phyloP scores from a whole-genome alignment of 768 basidiomycete genomes.

The Coprinopsis sp. region DNA sequence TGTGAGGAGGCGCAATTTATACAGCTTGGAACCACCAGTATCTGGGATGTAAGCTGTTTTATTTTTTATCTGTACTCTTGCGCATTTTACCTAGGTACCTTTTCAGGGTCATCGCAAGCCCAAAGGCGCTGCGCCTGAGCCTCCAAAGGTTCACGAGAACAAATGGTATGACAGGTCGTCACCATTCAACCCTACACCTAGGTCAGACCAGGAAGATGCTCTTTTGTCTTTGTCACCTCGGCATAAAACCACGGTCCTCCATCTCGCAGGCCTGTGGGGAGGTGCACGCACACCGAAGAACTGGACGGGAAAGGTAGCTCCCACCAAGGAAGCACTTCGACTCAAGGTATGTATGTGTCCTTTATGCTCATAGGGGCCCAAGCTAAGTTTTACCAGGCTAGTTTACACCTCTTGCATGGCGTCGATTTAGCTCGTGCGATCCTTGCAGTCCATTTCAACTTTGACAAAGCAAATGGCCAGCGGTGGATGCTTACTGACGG shows the following conservation, averaged over 20 bases:
- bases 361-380: background rate
- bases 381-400: constrained; percentile 33
- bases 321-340: constrained; percentile 49
- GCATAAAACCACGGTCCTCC: constrained; percentile 49
- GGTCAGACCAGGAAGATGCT: constrained; percentile 52
- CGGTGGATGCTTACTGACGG: constrained; percentile 54
- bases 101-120: constrained; percentile 1
- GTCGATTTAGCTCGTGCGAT: constrained; percentile 55
- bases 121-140: constrained; percentile 14
- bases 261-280: constrained; percentile 64
- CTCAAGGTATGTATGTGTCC: constrained; percentile 35
- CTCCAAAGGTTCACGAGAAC: constrained; percentile 12
- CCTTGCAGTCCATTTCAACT: constrained; percentile 48
- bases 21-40: constrained; percentile 56
- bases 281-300: constrained; percentile 43
- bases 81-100: background rate
- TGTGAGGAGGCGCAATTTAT: constrained; percentile 38
- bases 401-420: constrained; percentile 60
- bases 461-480: constrained; percentile 41
- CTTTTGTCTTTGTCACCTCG: constrained; percentile 39
- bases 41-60: constrained; percentile 46
- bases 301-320: constrained; percentile 51
- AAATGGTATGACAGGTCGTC: constrained; percentile 54
- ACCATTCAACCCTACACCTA: constrained; percentile 35
- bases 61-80: background rate